Conservation (phyloP, 2,329 filamentous ascomycete species). For the Stromatinia cepivora region DNA sequence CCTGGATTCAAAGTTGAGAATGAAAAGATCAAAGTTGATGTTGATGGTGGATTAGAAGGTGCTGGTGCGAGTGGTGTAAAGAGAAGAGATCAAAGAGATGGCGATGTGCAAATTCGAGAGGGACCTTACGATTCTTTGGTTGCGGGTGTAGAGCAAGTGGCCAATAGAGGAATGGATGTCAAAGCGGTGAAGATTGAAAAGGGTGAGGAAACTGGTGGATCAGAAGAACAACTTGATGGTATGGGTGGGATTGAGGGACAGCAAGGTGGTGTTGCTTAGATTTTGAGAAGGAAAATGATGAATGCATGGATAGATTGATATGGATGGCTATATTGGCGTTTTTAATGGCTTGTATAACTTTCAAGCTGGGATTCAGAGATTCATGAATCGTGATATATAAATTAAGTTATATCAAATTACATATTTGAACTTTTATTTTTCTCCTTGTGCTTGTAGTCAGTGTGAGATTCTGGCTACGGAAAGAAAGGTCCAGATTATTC, state of each 20-base stretch:
- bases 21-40: constrained; percentile 33
- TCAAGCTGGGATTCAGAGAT: too few relatives aligned
- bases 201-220: constrained; percentile 30
- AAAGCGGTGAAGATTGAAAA: constrained; percentile 34
- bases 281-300: neutral
- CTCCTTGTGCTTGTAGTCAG: too few relatives aligned
- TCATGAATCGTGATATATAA: too few relatives aligned
- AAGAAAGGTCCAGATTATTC: too few relatives aligned
- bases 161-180: constrained; percentile 27
- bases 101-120: constrained; percentile 30
- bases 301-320: neutral
- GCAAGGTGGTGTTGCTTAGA: constrained; percentile 16
- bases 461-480: too few relatives aligned
- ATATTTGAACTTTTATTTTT: too few relatives aligned
- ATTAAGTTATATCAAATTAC: too few relatives aligned
- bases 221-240: constrained; percentile 18
- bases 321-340: too few relatives aligned
- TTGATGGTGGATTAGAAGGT: constrained; percentile 30
- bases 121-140: constrained; percentile 34
- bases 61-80: constrained; percentile 21
- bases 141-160: constrained; percentile 25
- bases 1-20: constrained; percentile 31
- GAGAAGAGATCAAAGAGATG: constrained; percentile 22
- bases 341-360: too few relatives aligned
- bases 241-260: constrained; percentile 21